phyloP scores from a whole-genome alignment of 164 flowering plant genomes.

The Amborella trichopoda region DNA sequence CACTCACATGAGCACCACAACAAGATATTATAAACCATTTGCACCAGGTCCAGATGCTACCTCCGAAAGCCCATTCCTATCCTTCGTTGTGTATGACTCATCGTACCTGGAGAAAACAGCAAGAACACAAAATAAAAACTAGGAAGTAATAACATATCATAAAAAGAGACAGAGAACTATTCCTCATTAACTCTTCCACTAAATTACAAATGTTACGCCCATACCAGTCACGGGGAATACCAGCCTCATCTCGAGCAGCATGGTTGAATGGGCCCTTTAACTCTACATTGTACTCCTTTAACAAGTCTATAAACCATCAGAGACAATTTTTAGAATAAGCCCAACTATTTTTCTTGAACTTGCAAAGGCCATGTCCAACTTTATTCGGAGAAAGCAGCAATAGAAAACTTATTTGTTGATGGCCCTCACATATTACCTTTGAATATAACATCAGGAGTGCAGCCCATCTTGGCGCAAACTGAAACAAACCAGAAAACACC shows the following conservation, averaged over 20 bases:
- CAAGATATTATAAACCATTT: neutral
- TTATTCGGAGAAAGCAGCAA: too few species aligned
- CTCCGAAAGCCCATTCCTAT: constrained; percentile 38
- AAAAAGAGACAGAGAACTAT: neutral
- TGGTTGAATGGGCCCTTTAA: constrained; percentile 91
- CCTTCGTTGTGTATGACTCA: constrained; percentile 16
- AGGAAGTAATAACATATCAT: neutral
- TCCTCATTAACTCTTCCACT: too few species aligned
- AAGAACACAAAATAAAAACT: too few species aligned
- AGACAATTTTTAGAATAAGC: neutral
- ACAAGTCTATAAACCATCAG: constrained; percentile 32
- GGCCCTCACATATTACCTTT: too few species aligned
- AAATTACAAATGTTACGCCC: too few species aligned
- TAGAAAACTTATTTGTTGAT: too few species aligned
- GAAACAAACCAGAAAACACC: constrained; percentile 82
- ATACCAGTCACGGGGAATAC: constrained; percentile 88
- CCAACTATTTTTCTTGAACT: too few species aligned
- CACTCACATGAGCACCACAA: neutral
- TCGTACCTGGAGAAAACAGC: constrained; percentile 50
- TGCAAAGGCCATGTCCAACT: too few species aligned
- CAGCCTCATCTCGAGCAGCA: constrained; percentile 86
- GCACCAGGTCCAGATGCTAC: constrained; percentile 19
- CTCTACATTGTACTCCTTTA: constrained; percentile 68
- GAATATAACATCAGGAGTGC: constrained; percentile 61
- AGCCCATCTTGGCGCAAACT: constrained; percentile 62